Conservation (phyloP, 306 rosid species). For the Castanea crenata region DNA sequence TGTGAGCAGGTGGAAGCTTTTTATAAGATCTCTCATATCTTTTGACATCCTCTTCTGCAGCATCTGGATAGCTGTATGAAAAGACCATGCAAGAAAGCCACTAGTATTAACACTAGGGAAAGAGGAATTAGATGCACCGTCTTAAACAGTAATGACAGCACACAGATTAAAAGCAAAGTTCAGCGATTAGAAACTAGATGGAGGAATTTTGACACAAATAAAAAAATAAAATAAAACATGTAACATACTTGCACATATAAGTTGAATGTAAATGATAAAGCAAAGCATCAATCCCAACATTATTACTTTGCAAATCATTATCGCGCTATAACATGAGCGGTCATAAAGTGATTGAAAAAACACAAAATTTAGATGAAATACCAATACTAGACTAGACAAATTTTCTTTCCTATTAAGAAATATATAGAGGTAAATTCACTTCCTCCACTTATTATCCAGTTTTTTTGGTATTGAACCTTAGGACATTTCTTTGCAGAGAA, state of each 20-base stretch:
- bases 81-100: constrained; percentile 15
- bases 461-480: too few relatives aligned
- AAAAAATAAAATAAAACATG: background rate
- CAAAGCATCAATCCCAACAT: background rate
- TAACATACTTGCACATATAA: background rate
- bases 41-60: constrained; percentile 83
- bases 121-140: background rate
- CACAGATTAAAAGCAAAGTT: background rate
- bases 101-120: constrained; percentile 9
- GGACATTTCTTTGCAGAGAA: too few relatives aligned
- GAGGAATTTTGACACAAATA: background rate
- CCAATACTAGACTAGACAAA: too few relatives aligned
- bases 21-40: constrained; percentile 78
- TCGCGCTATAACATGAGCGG: too few relatives aligned
- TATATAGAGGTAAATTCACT: too few relatives aligned
- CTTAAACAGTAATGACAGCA: background rate
- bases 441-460: too few relatives aligned
- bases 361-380: too few relatives aligned
- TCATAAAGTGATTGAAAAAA: too few relatives aligned
- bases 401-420: too few relatives aligned
- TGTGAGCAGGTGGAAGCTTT: constrained; percentile 78
- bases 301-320: too few relatives aligned
- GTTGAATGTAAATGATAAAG: background rate
- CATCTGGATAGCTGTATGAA: constrained; percentile 78
- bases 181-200: background rate